phyloP scores from a whole-genome alignment of 106 monocot genomes.

The Acorus gramineus region DNA sequence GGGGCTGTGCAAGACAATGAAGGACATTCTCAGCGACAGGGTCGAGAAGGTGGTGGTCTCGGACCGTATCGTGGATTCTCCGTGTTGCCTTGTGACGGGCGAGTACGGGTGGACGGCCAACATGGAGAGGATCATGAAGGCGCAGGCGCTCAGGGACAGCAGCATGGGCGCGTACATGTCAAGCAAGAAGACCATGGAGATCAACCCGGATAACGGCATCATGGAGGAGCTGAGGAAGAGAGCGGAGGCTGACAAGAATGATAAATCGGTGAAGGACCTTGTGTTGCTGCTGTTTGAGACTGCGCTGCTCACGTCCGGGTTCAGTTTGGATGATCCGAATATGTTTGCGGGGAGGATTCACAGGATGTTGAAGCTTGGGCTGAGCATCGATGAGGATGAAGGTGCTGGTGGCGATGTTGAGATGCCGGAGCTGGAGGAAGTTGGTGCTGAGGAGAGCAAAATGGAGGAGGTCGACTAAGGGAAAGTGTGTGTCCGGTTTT shows the following conservation, averaged over 20 bases:
- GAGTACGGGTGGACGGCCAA: not conserved
- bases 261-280: slow-evolving; percentile 5
- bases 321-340: slow-evolving; percentile 7
- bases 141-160: slow-evolving; percentile 8
- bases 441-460: slow-evolving; percentile 1
- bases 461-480: slow-evolving; percentile 11
- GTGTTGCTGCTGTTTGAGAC: slow-evolving; percentile 8
- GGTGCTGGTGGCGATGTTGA: not conserved
- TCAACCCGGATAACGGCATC: slow-evolving; percentile 7
- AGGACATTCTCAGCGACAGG: slow-evolving; percentile 5
- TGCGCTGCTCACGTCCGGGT: slow-evolving; percentile 3
- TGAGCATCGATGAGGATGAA: slow-evolving; percentile 3
- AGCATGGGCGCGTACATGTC: slow-evolving; percentile 12
- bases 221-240: slow-evolving; percentile 10
- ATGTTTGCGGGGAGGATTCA: slow-evolving; percentile 4
- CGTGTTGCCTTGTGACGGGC: no score
- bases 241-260: slow-evolving; percentile 6
- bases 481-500: no score
- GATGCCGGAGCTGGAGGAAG: slow-evolving; percentile 6
- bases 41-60: slow-evolving; percentile 8
- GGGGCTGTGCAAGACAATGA: slow-evolving; percentile 8
- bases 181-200: slow-evolving; percentile 11
- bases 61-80: slow-evolving; percentile 2
- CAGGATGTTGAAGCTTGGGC: slow-evolving; percentile 9
- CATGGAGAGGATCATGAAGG: slow-evolving; percentile 7